Conservation (phyloP, 2,329 filamentous ascomycete species). For the Fusarium sterilihyphosum region DNA sequence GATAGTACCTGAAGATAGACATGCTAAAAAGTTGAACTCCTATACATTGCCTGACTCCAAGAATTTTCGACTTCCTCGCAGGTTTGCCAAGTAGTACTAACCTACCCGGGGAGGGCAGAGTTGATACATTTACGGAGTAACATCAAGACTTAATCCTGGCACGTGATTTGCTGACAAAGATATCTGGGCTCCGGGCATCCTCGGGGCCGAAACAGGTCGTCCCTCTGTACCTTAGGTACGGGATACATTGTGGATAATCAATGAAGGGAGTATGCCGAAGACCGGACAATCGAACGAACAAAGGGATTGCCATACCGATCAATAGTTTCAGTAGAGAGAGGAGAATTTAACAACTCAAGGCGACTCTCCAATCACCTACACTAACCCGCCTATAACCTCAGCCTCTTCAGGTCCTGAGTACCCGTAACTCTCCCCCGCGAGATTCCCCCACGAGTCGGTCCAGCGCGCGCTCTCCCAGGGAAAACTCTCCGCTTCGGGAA, state of each 20-base stretch:
- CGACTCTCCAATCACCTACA: not conserved
- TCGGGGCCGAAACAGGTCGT: constrained; percentile 25
- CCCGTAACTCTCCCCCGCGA: constrained; percentile 31
- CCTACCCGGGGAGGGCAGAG: too few relatives aligned
- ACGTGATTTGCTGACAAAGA: constrained; percentile 38
- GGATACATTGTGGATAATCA: constrained; percentile 32
- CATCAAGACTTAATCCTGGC: not conserved
- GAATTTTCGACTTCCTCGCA: not conserved
- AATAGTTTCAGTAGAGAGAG: not conserved
- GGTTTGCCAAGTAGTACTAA: not conserved
- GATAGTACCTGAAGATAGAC: not conserved
- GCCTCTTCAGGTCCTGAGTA: constrained; percentile 33
- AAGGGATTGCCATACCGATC: constrained; percentile 1
- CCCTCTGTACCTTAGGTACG: constrained; percentile 33
- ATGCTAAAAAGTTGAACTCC: not conserved
- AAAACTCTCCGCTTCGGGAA: constrained; percentile 54
- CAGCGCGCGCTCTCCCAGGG: constrained; percentile 41
- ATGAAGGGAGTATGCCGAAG: constrained; percentile 6
- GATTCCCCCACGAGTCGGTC: constrained; percentile 22
- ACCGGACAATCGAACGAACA: not conserved
- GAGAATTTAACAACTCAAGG: not conserved
- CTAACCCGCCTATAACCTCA: constrained; percentile 13
- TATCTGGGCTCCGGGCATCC: not conserved
- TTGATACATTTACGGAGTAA: too few relatives aligned
- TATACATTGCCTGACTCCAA: not conserved